Evolutionary conservation across 371 early-diverging fungal genomes (phyloP).

Genomic region (Mortierella sp.): DNA sequence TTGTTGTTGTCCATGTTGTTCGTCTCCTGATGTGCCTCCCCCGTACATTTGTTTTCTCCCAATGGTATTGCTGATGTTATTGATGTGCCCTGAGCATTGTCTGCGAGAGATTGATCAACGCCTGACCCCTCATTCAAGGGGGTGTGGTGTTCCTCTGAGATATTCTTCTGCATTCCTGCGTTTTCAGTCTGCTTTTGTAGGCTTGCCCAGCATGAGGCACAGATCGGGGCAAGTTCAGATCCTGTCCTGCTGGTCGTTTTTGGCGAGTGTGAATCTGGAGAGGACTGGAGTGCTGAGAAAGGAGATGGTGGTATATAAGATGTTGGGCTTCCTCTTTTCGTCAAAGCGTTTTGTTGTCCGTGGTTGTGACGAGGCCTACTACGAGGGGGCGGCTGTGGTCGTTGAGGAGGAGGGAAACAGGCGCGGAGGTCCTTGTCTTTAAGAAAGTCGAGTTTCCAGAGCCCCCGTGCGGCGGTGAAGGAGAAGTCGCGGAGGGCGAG

Average conservation of each 20-base stretch:
- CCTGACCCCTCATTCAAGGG: background rate
- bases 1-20: background rate
- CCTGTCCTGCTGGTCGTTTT: background rate
- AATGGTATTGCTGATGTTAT: background rate
- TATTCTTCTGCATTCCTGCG: conserved; percentile 8
- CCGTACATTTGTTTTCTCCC: background rate
- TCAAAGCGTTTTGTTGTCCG: background rate
- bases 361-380: background rate
- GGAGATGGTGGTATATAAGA: background rate
- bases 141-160: background rate
- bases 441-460: conserved; percentile 44
- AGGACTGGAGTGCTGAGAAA: background rate
- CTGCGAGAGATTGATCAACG: background rate
- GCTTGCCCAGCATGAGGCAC: background rate
- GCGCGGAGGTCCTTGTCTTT: conserved; percentile 26
- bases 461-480: conserved; percentile 40
- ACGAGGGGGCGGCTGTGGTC: background rate
- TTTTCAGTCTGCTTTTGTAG: conserved; percentile 10
- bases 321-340: background rate
- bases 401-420: conserved; percentile 17
- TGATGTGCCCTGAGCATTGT: background rate
- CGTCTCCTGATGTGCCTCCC: background rate
- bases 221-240: conserved; percentile 11
- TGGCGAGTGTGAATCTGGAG: background rate
- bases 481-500: conserved; percentile 33